Evolutionary conservation across 495 filamentous ascomycete genomes (phyloP), one percentile per base, ranked within the genome.

Genomic region (Penicillium antarcticum): DNA sequence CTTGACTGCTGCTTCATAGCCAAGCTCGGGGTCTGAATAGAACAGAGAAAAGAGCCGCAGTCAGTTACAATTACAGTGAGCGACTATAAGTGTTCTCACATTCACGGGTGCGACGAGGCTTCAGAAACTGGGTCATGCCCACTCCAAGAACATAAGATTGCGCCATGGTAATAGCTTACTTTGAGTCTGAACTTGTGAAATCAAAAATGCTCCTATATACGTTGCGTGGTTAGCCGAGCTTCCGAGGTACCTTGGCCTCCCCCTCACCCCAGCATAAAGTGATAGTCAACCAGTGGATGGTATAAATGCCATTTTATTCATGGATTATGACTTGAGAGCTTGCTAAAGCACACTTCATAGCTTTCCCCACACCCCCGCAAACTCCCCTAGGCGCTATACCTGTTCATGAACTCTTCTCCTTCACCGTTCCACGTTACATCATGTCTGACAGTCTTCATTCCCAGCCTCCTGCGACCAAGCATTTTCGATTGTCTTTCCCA

Each of bases 1-100:
- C 63, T 95, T 94, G 56, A 61, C 58, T 9, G 49, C 55, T 7
- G 58, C 58, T 38, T 61, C 58, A 38, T 58, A 61, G 1, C 58
- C 58, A 5, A 61, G 40, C 26, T 61, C 58, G 9, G 58, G 58
- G n/a, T 61, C 42, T 44, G 26, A 10, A 23, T 3, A 23, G 21
- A 23, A 5, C 31, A 9, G 14, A 41, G 2, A 11, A 32, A 19
- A 33, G 26, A 14, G 14, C 11, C 10, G 3, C 16, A 18, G 29
- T 44, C 3, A 44, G 42, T n/a, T 32, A 18, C 3, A 10, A 23
- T 24, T 32, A 32, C 31, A 9, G 5, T 10, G 41, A 43, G 13
- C 26, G 26, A 7, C 26, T 7, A 29, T 8, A 29, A 7, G 0
- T 2, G n/a, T 23, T 35, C 43, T 45, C 29, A 45, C 43, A 61